Evolutionary conservation across 805 yeast species (phyloP).

Genomic region (Candida patagonica): DNA sequence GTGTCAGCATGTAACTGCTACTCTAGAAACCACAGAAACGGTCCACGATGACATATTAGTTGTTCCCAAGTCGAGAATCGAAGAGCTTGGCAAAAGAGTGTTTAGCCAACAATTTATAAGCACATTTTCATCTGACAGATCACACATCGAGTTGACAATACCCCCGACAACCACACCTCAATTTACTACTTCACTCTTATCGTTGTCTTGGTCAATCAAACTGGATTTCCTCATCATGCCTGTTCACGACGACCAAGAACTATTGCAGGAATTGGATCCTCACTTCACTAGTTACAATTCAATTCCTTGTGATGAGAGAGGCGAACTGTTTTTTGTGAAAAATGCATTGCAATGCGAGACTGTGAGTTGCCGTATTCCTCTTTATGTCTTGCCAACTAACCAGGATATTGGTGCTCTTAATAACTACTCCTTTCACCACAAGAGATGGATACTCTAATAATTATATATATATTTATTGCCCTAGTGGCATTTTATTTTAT

Average conservation of each 20-base stretch:
- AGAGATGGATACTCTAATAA: constrained; percentile 10
- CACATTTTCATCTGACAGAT: constrained; percentile 16
- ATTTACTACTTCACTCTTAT: constrained; percentile 24
- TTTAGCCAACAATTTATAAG: constrained; percentile 20
- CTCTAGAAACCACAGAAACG: constrained; percentile 30
- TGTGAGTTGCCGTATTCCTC: constrained; percentile 37
- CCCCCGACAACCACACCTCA: constrained; percentile 30
- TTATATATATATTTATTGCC: too few species aligned
- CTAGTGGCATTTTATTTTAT: background rate
- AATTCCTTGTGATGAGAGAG: background rate
- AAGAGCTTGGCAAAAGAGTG: constrained; percentile 16
- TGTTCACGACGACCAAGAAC: background rate
- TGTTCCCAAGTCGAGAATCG: constrained; percentile 8
- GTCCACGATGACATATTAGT: constrained; percentile 23
- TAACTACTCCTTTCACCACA: constrained; percentile 11
- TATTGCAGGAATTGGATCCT: background rate
- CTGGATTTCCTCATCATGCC: constrained; percentile 24
- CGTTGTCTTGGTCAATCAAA: constrained; percentile 25
- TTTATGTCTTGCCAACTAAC: constrained; percentile 37
- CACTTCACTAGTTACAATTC: background rate
- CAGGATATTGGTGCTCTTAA: constrained; percentile 41
- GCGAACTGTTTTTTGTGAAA: constrained; percentile 10
- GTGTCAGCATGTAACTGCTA: constrained; percentile 33
- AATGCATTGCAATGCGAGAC: constrained; percentile 17
- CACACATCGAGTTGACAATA: constrained; percentile 23